These are phyloP conservation scores for Teratosphaeria destructans DNA, from an alignment of 2,329 filamentous ascomycete genomes.

Conservation along the genomic window DNA sequence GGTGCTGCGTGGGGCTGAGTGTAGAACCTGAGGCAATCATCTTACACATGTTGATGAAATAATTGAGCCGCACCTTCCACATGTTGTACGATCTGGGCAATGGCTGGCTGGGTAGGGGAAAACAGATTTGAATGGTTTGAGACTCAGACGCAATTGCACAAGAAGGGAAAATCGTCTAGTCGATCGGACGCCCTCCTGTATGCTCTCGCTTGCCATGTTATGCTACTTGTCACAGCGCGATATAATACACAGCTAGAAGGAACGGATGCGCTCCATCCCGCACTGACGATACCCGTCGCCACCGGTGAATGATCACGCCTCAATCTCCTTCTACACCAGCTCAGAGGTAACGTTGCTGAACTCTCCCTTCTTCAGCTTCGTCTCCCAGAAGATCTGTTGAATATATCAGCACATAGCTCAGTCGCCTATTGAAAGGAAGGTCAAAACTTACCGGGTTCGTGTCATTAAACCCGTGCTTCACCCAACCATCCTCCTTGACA, in stretches of 20 bases:
- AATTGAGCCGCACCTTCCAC: neutral
- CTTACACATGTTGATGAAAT: neutral
- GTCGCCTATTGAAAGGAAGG: neutral
- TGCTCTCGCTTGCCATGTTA: neutral
- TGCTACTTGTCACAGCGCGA: neutral
- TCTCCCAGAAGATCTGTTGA: conserved; percentile 83
- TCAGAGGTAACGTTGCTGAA: conserved; percentile 88
- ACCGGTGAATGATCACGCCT: neutral
- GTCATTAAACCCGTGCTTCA: conserved; percentile 95
- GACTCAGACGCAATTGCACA: neutral
- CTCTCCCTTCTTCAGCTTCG: conserved; percentile 95
- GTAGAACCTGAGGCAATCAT: neutral
- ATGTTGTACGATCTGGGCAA: too few species aligned
- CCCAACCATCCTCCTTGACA: conserved; percentile 97
- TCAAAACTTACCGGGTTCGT: conserved; percentile 58
- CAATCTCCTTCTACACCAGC: conserved; percentile 31
- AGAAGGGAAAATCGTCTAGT: neutral
- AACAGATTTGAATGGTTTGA: too few species aligned
- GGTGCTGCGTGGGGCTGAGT: neutral
- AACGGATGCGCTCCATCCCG: neutral
- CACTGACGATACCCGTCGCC: neutral
- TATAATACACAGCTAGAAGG: neutral
- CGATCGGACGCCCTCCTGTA: neutral
- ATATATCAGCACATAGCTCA: neutral
- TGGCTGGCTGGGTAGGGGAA: too few species aligned